Conservation (phyloP, 2,329 filamentous ascomycete genomes). For the Lasiodiplodia gonubiensis region DNA sequence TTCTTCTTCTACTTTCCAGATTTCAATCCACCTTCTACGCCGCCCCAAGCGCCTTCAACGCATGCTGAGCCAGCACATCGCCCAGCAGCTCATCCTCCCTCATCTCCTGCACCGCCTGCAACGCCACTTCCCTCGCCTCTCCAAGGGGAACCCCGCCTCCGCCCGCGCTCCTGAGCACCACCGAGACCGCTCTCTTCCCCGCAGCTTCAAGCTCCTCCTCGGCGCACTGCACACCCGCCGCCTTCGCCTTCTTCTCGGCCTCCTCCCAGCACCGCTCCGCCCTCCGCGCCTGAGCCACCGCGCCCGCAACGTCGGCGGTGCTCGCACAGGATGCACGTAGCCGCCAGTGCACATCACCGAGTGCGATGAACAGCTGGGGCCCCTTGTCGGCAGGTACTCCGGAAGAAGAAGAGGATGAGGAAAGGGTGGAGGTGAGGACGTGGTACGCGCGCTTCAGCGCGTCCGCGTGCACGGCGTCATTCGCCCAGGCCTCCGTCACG, state of each 20-base stretch:
- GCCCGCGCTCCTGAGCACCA: neutral
- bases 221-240: conserved; percentile 13
- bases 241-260: conserved; percentile 5
- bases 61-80: conserved; percentile 3
- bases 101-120: conserved; percentile 20
- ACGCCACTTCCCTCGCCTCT: conserved; percentile 11
- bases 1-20: neutral
- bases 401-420: neutral
- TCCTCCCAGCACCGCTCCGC: conserved; percentile 15
- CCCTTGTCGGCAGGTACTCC: neutral
- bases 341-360: conserved; percentile 26
- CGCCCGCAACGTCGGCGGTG: neutral
- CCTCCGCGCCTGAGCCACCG: conserved; percentile 12
- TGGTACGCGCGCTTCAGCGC: conserved; percentile 31
- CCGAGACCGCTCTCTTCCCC: conserved; percentile 9
- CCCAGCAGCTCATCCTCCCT: conserved; percentile 15
- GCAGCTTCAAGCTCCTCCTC: conserved; percentile 17
- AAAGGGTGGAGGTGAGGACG: conserved; percentile 5
- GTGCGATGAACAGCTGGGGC: conserved; percentile 14
- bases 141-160: neutral
- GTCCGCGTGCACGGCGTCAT: conserved; percentile 30
- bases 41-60: neutral
- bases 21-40: neutral
- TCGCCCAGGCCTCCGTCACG: conserved; percentile 33
- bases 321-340: neutral